Evolutionary conservation across 331 rosid species (phyloP), one percentile per base, ranked within the genome.

Genomic region (Quercus lobata): DNA sequence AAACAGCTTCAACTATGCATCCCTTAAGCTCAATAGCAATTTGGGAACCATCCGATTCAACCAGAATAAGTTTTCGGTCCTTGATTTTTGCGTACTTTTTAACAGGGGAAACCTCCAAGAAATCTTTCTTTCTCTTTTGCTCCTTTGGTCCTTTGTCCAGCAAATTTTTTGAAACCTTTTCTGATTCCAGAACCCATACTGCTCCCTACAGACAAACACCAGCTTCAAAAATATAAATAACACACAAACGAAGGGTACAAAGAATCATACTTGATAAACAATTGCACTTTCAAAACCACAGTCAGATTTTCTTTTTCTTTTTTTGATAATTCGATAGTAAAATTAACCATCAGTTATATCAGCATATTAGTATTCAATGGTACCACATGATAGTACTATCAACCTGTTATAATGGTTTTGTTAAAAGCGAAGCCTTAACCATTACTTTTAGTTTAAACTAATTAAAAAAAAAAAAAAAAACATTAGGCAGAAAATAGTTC

Each of bases 101-200:
- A n/a, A 83, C 86, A 18, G 96, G 99, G 54, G 79, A 79, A 65
- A 87, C 96, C 85, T 93, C 98, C 19, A 85, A 80, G 76, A 84
- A 46, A 24, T 93, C 97, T 60, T 83, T 91, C 78, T 84, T 87
- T 79, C 71, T 86, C 80, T 86, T 92, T 76, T 81, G 91, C 79
- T 90, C 94, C 69, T 49, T 85, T 24, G 80, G 49, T 60, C 77
- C 83, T 76, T 83, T 89, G 15, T 92, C 97, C 77, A 19, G 81
- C 74, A 80, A 74, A 53, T 72, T 84, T 80, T 83, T 88, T 12
- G 91, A 82, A 81, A 83, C 87, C 75, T 88, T 91, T 25, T 87
- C 90, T 60, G 93, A 77, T 82, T 90, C 98, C 63, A 93, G 71
- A 65, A 96, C 82, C 99, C 99, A 96, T 83, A 96, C 81, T 72